Evolutionary conservation across 1,284 basidiomycete species (phyloP).

Genomic region (Ustilago cynodontis): DNA sequence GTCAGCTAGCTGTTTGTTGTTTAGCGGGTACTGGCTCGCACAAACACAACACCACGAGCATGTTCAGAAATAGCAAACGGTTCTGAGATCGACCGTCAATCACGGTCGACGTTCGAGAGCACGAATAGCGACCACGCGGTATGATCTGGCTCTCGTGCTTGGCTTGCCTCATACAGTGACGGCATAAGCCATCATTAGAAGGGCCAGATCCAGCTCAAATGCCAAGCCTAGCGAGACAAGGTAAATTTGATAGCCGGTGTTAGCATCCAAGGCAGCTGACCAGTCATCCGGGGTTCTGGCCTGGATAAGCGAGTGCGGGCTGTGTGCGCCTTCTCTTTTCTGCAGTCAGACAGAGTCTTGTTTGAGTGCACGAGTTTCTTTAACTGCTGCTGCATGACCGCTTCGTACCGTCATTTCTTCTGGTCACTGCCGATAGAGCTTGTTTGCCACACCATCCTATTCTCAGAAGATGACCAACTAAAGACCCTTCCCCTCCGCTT

Average conservation of each 20-base stretch:
- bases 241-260: conserved; percentile 2
- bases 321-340: not conserved
- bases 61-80: too few relatives aligned
- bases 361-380: conserved; percentile 8
- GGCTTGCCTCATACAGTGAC: not conserved
- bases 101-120: not conserved
- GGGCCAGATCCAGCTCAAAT: not conserved
- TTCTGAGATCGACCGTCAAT: too few relatives aligned
- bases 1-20: too few relatives aligned
- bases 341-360: conserved; percentile 6
- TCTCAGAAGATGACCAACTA: not conserved
- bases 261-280: not conserved
- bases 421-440: not conserved
- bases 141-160: not conserved
- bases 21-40: too few relatives aligned
- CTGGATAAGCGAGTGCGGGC: not conserved
- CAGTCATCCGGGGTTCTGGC: not conserved
- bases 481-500: not conserved
- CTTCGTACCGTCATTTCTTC: not conserved
- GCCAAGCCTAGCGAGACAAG: conserved; percentile 2
- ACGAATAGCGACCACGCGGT: not conserved
- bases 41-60: too few relatives aligned
- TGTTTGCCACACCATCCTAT: conserved; percentile 1
- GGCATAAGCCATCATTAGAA: conserved; percentile 4
- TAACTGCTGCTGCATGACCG: conserved; percentile 2